phyloP scores from a whole-genome alignment of 2,329 filamentous ascomycete genomes.

The Colletotrichum sp. region DNA sequence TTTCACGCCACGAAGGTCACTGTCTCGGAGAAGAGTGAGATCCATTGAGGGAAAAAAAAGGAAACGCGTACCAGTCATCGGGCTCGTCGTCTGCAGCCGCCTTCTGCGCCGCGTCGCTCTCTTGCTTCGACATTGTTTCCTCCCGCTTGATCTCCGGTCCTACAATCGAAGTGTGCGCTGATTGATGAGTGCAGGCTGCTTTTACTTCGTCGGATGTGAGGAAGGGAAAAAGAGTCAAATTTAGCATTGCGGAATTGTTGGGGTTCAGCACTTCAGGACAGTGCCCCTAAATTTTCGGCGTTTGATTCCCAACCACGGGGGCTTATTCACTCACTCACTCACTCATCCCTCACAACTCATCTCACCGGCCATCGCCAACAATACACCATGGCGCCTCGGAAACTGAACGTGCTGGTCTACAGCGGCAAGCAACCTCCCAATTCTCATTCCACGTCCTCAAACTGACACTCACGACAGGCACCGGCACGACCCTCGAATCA shows the following conservation, averaged over 20 bases:
- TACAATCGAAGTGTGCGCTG: background rate
- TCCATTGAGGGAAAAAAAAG: background rate
- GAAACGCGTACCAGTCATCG: conserved; percentile 81
- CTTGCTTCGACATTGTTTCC: conserved; percentile 58
- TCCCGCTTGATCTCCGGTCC: accelerated
- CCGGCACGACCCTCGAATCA: conserved; percentile 85
- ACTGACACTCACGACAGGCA: conserved; percentile 56
- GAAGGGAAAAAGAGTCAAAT: background rate
- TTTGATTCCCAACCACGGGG: background rate
- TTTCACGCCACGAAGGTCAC: background rate
- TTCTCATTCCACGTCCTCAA: conserved; percentile 30
- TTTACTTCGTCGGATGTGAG: background rate
- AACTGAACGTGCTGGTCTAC: conserved; percentile 92
- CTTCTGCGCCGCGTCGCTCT: conserved; percentile 45
- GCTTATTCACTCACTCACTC: background rate
- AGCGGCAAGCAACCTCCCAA: conserved; percentile 63
- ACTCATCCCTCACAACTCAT: background rate
- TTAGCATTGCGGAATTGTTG: background rate
- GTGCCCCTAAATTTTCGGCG: conserved; percentile 6
- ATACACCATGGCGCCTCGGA: conserved; percentile 65
- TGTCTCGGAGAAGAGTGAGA: background rate
- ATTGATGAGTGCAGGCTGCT: background rate
- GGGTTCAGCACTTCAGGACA: background rate
- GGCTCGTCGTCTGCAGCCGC: conserved; percentile 78
- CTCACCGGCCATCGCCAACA: background rate